Conservation (phyloP, 1,284 basidiomycete species). For the Papiliotrema nemorosa region DNA sequence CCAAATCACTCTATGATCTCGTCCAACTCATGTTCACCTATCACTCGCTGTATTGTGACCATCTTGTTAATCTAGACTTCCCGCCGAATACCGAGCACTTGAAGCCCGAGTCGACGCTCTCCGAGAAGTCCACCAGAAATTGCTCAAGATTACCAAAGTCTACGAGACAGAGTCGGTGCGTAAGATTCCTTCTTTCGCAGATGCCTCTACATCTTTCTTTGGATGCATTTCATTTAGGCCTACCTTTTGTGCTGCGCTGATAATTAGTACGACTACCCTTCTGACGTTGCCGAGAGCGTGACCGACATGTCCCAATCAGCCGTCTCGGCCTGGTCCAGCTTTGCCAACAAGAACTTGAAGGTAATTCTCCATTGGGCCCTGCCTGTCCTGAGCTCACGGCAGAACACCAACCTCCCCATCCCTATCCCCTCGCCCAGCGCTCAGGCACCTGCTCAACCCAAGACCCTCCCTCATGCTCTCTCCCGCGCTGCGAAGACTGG, state of each 20-base stretch:
- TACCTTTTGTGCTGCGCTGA: neutral
- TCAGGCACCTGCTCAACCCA: constrained; percentile 60
- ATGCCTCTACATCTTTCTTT: neutral
- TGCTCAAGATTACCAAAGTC: constrained; percentile 82
- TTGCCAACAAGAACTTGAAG: constrained; percentile 86
- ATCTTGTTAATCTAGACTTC: constrained; percentile 22
- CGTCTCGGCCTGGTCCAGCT: constrained; percentile 71
- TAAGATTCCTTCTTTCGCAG: neutral
- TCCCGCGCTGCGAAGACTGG: constrained; percentile 73
- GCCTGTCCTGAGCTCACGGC: neutral
- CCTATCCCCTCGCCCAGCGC: constrained; percentile 57
- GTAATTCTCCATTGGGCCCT: constrained; percentile 24
- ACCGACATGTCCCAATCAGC: constrained; percentile 60
- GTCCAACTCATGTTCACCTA: neutral
- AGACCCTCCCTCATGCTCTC: constrained; percentile 93
- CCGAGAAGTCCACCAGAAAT: constrained; percentile 67
- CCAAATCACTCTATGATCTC: neutral
- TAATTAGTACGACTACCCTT: constrained; percentile 72
- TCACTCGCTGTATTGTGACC: neutral
- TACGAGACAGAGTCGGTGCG: constrained; percentile 66
- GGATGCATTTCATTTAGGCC: too few relatives aligned
- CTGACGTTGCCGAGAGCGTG: constrained; percentile 55
- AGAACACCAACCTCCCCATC: constrained; percentile 76
- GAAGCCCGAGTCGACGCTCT: constrained; percentile 93
- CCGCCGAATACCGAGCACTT: constrained; percentile 88